Conservation (phyloP, 2,329 filamentous ascomycete species). For the Emergomyces pasteurianus region DNA sequence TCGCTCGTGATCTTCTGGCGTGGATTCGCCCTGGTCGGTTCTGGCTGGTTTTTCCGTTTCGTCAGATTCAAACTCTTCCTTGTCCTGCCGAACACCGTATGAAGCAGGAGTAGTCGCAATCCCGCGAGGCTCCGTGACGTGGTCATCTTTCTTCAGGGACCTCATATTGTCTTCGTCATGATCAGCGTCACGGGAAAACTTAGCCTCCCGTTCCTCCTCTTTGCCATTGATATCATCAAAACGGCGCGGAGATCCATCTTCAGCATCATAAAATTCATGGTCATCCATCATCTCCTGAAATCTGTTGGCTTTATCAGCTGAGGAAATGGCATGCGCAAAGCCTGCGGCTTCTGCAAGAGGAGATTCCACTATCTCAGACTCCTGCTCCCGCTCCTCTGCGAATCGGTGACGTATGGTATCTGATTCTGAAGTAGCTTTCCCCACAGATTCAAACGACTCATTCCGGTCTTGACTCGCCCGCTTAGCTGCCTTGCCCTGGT, state of each 20-base stretch:
- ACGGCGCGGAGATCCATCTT: slow-evolving; percentile 6
- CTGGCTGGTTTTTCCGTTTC: not conserved
- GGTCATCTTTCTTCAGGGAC: not conserved
- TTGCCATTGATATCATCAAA: not conserved
- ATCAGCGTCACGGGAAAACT: not conserved
- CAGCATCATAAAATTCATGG: slow-evolving; percentile 7
- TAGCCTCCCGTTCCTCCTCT: not conserved
- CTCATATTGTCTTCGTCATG: not conserved
- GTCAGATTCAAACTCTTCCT: not conserved
- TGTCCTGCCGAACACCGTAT: not conserved
- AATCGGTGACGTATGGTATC: not conserved
- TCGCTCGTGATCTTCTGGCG: not conserved
- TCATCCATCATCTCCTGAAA: not conserved
- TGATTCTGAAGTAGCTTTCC: not conserved
- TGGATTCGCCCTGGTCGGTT: not conserved
- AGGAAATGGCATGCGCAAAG: not conserved
- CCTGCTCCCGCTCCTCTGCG: not conserved
- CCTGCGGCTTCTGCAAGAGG: not conserved
- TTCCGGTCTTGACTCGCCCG: slow-evolving; percentile 19
- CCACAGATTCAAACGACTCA: not conserved
- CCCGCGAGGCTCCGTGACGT: not conserved
- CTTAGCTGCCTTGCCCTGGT: slow-evolving; percentile 32
- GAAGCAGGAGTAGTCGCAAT: not conserved
- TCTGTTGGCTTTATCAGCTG: not conserved
- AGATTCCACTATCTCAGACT: not conserved